Evolutionary conservation across 2,329 filamentous ascomycete genomes (phyloP), one percentile per base, ranked within the genome.

Genomic region (Botrytis medusae): DNA sequence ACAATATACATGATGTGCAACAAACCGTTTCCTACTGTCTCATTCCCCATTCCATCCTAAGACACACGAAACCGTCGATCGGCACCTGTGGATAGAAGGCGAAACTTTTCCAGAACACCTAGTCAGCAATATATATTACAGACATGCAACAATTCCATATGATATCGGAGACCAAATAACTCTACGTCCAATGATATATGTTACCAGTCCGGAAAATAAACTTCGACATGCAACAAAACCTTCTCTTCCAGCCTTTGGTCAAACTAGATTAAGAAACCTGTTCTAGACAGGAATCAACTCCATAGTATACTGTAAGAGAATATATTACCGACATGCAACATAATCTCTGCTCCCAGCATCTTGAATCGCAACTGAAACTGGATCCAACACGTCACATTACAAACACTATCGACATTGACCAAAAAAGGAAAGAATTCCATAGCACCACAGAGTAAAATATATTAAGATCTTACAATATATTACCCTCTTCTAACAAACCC

Each of bases 111-210:
- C 29, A 25, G n/a, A 46, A 25, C 29, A 48, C 2, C 42, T 14
- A 25, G 29, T 25, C 62, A 48, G 42, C 42, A 62, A 62, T 42
- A 18, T 62, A 62, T 62, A 62, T 62, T 62, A 62, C 60, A 62
- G 60, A 18, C 34, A 8, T 42, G 60, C 60, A 62, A 62, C 62
- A 67, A 54, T 29, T 4, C 14, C 8, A 40, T 5, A 32, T 18
- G 46, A n/a, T 32, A n/a, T 44, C 4, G 10, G 22, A 10, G 14
- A 22, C 1, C 1, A n/a, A 54, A 2, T 22, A 29, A 6, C 34
- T 54, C 64, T 25, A 4, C 2, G n/a, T 14, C 64, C 46, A 54
- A 67, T 54, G 9, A 67, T 10, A 67, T 2, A 54, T 29, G 25
- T 54, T 40, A 67, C 32, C 64, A 54, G 14, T 8, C 64, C 25